Percentiles rank a stretch among this genome's conserved stretches.
phyloP scores from a whole-genome alignment of 2,329 filamentous ascomycete species.

The Claviceps maximensis region DNA sequence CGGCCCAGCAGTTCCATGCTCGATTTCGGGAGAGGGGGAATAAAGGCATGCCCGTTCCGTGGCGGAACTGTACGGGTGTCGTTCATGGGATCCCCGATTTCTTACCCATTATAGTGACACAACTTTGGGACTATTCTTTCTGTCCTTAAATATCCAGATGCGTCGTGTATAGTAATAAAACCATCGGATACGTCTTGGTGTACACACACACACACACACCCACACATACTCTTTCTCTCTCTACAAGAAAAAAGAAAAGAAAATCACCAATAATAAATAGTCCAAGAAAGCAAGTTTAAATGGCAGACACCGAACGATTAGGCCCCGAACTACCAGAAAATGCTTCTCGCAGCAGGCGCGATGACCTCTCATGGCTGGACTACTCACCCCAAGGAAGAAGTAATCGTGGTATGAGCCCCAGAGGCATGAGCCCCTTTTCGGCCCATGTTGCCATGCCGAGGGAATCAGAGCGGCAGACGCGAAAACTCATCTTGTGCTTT shows the following conservation, averaged over 20 bases:
- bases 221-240: too few species aligned
- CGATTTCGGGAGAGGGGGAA: too few species aligned
- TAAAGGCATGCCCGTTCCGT: too few species aligned
- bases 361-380: neutral
- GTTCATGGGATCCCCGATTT: neutral
- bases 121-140: neutral
- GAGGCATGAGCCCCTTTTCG: constrained; percentile 3
- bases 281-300: neutral
- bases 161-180: too few species aligned
- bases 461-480: constrained; percentile 6
- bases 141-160: too few species aligned
- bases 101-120: neutral
- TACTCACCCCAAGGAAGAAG: neutral
- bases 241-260: neutral
- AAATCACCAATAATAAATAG: neutral
- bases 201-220: too few species aligned
- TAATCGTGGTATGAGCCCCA: neutral
- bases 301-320: constrained; percentile 1
- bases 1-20: neutral
- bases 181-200: too few species aligned
- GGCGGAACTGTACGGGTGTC: neutral
- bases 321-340: neutral
- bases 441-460: neutral
- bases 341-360: neutral
- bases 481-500: constrained; percentile 47